phyloP scores from a whole-genome alignment of 164 flowering plant genomes.

The Litsea cubeba region DNA sequence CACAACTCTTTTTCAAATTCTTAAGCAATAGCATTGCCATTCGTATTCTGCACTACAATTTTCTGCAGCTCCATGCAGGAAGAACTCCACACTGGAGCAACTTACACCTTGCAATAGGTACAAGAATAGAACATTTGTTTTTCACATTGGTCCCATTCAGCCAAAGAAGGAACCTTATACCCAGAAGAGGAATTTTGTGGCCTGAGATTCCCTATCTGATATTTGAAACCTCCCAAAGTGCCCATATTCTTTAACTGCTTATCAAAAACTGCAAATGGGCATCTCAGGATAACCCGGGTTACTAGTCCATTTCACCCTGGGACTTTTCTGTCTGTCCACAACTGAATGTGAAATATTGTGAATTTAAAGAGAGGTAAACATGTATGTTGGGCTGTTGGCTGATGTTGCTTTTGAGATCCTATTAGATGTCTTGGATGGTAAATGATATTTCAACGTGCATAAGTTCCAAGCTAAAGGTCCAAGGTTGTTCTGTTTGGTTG shows the following conservation, averaged over 20 bases:
- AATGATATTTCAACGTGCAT: conserved; percentile 9
- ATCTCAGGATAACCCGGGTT: neutral
- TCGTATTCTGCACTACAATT: conserved; percentile 31
- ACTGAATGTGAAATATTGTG: neutral
- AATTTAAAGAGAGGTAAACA: neutral
- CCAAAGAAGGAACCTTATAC: conserved; percentile 64
- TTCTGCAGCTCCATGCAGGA: conserved; percentile 11
- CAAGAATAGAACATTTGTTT: conserved; percentile 49
- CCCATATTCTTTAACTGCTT: conserved; percentile 23
- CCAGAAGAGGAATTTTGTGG: conserved; percentile 31
- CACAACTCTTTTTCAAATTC: conserved; percentile 27
- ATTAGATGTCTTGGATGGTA: neutral
- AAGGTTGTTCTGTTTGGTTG: neutral
- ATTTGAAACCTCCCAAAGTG: conserved; percentile 28
- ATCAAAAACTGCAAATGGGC: conserved; percentile 5
- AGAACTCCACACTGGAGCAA: conserved; percentile 19
- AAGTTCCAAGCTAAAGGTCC: conserved; percentile 10
- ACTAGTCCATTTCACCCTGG: neutral
- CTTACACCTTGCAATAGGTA: conserved; percentile 52
- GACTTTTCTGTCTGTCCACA: neutral
- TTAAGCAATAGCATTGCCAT: conserved; percentile 21
- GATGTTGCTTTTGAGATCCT: conserved; percentile 7
- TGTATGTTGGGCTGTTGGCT: neutral
- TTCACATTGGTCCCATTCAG: conserved; percentile 36
- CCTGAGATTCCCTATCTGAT: conserved; percentile 38